Conservation (phyloP, 2,329 filamentous ascomycete species). For the Pseudocercospora cruenta region DNA sequence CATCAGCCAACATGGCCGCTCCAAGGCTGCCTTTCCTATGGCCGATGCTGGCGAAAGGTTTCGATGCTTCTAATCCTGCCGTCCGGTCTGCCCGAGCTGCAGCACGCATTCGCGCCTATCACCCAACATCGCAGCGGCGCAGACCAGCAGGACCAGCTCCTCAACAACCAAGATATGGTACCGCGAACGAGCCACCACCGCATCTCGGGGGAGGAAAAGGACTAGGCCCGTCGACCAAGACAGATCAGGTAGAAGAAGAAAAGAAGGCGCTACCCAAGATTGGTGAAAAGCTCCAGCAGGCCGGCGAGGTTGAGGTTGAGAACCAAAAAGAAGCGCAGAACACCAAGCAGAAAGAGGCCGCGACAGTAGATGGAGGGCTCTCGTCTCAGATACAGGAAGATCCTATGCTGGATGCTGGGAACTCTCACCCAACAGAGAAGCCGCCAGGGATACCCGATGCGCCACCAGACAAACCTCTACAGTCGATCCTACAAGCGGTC, state of each 20-base stretch:
- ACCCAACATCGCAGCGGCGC: conserved; percentile 39
- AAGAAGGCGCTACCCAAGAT: conserved; percentile 36
- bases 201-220: conserved; percentile 40
- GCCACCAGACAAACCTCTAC: conserved; percentile 31
- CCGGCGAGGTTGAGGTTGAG: conserved; percentile 34
- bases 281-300: conserved; percentile 35
- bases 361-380: conserved; percentile 24
- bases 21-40: conserved; percentile 53
- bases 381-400: conserved; percentile 20
- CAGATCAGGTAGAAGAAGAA: conserved; percentile 12
- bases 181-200: conserved; percentile 51
- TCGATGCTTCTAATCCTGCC: conserved; percentile 29
- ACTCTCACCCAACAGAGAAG: conserved; percentile 14
- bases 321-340: conserved; percentile 21
- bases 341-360: conserved; percentile 18
- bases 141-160: conserved; percentile 32
- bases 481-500: conserved; percentile 35
- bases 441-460: conserved; percentile 16
- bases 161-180: conserved; percentile 49
- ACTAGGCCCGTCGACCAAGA: conserved; percentile 24
- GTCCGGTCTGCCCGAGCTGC: conserved; percentile 32
- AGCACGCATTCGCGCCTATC: conserved; percentile 36
- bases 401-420: conserved; percentile 30
- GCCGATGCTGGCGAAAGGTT: conserved; percentile 48
- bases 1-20: conserved; percentile 43